Base-by-base conservation (phyloP, 257 asterid species). In the Plectranthus barbatus region DNA sequence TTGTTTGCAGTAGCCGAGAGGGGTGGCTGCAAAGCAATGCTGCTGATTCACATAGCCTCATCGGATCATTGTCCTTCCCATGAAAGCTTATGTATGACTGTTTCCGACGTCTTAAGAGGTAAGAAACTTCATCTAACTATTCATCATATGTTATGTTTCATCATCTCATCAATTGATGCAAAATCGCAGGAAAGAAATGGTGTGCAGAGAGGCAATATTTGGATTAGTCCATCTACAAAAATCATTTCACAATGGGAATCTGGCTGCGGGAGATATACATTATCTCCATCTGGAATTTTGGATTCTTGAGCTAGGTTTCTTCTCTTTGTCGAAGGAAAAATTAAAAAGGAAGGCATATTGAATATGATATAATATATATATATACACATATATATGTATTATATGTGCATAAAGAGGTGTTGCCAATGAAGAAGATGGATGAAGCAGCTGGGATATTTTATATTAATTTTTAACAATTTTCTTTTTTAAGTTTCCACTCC, bases 1-100 rank as follows among this genome's bases (percentile, higher is more conserved):
- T 18, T 7, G 2, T 76, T 68, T 60, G 48, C 67, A 84, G 96
- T 67, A 71, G 83, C 73, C 74, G 93, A 74, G 95, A 89, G 62
- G 84, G 78, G 13, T 86, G 95, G 96, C 41, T 77, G 52, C 95
- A 84, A 60, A 64, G 71, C 45, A 82, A 73, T 55, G 70, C 75
- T 4, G 74, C 73, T 34, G 95, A 86, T 34, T 55, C 78, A 46
- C 84, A 75, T 46, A 74, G 73, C 64, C 80, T 75, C 54, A 69
- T 78, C 63, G 74, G 85, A 61, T 75, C 85, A 7, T 75, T 83
- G 47, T 64, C 83, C 9, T 76, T 80, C 42, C 96, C 88, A 15
- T 73, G 80, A 70, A 80, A 81, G 0, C 6, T 14, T 39, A 48
- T 40, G 13, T 40, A 40, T 42, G 19, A 42, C 76, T 74, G 53